These are phyloP conservation scores for Tricholoma furcatifolium DNA, from an alignment of 768 basidiomycete species.

Conservation along the genomic window DNA sequence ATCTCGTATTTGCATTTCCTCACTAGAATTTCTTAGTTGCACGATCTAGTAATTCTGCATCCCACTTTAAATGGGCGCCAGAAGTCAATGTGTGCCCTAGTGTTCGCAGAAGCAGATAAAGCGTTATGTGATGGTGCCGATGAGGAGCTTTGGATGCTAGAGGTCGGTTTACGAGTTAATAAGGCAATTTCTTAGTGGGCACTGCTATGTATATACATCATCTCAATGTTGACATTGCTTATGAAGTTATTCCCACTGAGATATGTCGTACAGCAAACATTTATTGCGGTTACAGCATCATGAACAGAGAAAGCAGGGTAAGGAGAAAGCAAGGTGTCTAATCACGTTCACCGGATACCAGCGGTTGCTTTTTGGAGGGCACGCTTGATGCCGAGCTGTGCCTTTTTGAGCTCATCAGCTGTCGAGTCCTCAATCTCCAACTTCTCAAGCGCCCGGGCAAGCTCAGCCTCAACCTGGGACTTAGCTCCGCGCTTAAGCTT, in stretches of 20 bases:
- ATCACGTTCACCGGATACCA: slow-evolving; percentile 66
- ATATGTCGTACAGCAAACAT: slow-evolving; percentile 9
- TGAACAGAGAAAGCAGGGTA: slow-evolving; percentile 21
- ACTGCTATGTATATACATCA: background rate
- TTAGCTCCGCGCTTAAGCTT: slow-evolving; percentile 99
- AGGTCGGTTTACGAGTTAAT: slow-evolving; percentile 78
- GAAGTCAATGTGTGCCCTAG: slow-evolving; percentile 78
- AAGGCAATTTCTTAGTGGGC: slow-evolving; percentile 49
- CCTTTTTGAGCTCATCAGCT: slow-evolving; percentile 93
- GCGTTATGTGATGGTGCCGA: slow-evolving; percentile 95
- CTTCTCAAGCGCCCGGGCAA: slow-evolving; percentile 97
- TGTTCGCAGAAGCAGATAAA: slow-evolving; percentile 95
- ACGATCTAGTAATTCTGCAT: slow-evolving; percentile 86
- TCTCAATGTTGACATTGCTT: background rate
- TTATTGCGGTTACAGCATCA: slow-evolving; percentile 14
- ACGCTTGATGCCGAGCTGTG: slow-evolving; percentile 93
- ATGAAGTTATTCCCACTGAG: background rate
- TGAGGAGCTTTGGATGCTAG: slow-evolving; percentile 93
- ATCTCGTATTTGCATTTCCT: background rate
- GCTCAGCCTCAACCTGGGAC: slow-evolving; percentile 92
- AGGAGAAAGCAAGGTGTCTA: slow-evolving; percentile 18
- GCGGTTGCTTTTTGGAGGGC: slow-evolving; percentile 97
- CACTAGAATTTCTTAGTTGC: slow-evolving; percentile 54
- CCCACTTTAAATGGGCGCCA: slow-evolving; percentile 76
- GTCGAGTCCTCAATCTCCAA: slow-evolving; percentile 96